A percentile compares a stretch with the other conserved stretches of the same genome.
Evolutionary conservation across 768 basidiomycete genomes (phyloP).

Genomic region (Artomyces pyxidatus): DNA sequence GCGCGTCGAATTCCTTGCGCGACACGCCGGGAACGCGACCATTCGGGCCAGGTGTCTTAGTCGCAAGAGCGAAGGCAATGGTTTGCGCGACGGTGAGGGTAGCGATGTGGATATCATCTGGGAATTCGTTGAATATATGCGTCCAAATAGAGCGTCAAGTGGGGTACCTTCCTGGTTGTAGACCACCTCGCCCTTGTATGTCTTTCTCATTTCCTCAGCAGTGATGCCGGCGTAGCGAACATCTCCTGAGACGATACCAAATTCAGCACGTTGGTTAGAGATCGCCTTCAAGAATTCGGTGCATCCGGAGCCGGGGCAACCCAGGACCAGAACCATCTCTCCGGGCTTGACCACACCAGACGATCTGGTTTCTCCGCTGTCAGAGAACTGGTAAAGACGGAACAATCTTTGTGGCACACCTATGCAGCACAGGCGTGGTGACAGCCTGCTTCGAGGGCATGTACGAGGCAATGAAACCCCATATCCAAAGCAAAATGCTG

Average conservation of each 20-base stretch:
- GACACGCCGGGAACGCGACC: conserved; percentile 64
- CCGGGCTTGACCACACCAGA: conserved; percentile 13
- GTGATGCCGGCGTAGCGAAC: conserved; percentile 80
- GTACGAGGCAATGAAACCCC: neutral
- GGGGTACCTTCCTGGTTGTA: conserved; percentile 65
- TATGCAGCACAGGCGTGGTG: conserved; percentile 3
- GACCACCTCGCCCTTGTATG: conserved; percentile 72
- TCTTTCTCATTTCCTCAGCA: conserved; percentile 65
- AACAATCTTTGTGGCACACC: neutral
- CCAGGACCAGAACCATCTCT: conserved; percentile 22
- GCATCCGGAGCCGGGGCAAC: conserved; percentile 80
- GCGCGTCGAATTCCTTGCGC: conserved; percentile 45
- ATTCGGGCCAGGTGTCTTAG: conserved; percentile 67
- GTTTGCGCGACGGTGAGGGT: conserved; percentile 79
- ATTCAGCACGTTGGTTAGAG: conserved; percentile 66
- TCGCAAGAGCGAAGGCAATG: conserved; percentile 59
- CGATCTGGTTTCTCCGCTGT: neutral
- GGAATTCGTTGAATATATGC: conserved; percentile 17
- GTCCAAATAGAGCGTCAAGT: conserved; percentile 7
- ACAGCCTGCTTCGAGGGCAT: neutral
- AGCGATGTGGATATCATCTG: conserved; percentile 77
- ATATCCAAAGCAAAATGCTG: neutral
- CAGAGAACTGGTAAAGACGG: neutral
- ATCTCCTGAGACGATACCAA: conserved; percentile 53
- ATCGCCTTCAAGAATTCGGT: conserved; percentile 81